Evolutionary conservation across 805 yeast species (phyloP), one percentile per base, ranked within the genome.

Genomic region (Wickerhamomyces alni): DNA sequence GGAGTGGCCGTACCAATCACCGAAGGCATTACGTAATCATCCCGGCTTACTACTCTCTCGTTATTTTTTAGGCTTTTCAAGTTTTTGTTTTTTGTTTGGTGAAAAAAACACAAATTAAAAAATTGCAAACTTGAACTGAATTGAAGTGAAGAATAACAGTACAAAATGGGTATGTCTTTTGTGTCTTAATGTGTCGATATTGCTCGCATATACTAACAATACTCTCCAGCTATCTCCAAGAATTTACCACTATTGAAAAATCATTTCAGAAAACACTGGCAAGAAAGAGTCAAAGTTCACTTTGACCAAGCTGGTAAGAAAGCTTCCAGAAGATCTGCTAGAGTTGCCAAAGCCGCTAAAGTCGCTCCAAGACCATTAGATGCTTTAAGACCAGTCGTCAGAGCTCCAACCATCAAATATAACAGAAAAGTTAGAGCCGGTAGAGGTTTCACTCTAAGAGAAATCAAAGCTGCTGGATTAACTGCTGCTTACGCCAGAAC

Each of bases 241-340:
- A 91, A 91, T 80, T 82, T 88, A 79, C 96, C 98, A 80, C 78
- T 91, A 78, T 85, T 87, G 82, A 87, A 87, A 84, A 91, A 91
- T 84, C 99, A 93, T 81, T 91, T 91, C 95, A 85, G 97, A 82
- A 91, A 91, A 87, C 91, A 91, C 95, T 93, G 99, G 99, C 98
- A 93, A 79, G 95, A 87, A 75, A 87, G 98, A 69, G 99, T 93
- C 81, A 87, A 80, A 72, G 96, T 87, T 65, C 99, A 94, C 88
- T 85, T 93, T 70, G 97, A 93, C 91, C 99, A 93, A 81, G 96
- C 99, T 67, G 99, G 99, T 72, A 88, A 91, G 83, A 93, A 93
- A 83, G 88, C 75, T 66, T 82, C 95, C 55, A 88, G 99, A 83
- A 85, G 99, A 78, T 77, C 75, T 58, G 84, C 96, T 58, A 87